Conservation (phyloP, 306 rosid genomes). For the Malus sieversii region DNA sequence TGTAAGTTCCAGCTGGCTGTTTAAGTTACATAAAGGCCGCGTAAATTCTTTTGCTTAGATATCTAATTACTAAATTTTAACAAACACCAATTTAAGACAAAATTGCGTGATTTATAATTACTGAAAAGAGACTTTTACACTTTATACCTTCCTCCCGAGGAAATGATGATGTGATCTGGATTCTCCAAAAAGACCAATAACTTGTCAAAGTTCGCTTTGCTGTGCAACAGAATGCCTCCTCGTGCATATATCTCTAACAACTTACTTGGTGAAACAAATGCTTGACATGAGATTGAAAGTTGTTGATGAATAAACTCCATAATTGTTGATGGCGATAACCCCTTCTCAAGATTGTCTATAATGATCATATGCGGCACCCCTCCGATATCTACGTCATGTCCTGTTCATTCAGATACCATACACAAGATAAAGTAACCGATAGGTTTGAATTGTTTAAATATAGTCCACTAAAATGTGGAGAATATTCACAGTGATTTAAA, state of each 20-base stretch:
- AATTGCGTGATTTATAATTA: background rate
- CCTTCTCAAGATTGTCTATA: slow-evolving; percentile 62
- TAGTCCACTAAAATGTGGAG: background rate
- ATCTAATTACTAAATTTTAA: background rate
- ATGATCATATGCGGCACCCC: slow-evolving; percentile 44
- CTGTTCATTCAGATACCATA: background rate
- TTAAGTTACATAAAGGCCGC: background rate
- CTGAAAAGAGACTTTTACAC: background rate
- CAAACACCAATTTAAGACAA: background rate
- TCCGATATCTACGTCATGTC: slow-evolving; percentile 38
- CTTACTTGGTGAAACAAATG: slow-evolving; percentile 40
- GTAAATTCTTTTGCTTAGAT: background rate
- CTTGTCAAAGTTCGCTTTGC: slow-evolving; percentile 29
- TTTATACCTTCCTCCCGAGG: slow-evolving; percentile 62
- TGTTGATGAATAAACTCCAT: slow-evolving; percentile 41
- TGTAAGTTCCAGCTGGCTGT: background rate
- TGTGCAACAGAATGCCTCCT: slow-evolving; percentile 43
- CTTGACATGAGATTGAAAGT: slow-evolving; percentile 39
- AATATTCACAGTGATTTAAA: background rate
- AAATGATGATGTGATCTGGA: slow-evolving; percentile 45
- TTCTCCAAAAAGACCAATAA: slow-evolving; percentile 43
- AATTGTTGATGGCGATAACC: slow-evolving; percentile 29
- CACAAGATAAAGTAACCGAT: background rate
- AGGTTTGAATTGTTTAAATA: background rate
- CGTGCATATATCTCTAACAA: slow-evolving; percentile 32